Conservation (phyloP, 2,329 filamentous ascomycete genomes). For the Colletotrichum agaves region DNA sequence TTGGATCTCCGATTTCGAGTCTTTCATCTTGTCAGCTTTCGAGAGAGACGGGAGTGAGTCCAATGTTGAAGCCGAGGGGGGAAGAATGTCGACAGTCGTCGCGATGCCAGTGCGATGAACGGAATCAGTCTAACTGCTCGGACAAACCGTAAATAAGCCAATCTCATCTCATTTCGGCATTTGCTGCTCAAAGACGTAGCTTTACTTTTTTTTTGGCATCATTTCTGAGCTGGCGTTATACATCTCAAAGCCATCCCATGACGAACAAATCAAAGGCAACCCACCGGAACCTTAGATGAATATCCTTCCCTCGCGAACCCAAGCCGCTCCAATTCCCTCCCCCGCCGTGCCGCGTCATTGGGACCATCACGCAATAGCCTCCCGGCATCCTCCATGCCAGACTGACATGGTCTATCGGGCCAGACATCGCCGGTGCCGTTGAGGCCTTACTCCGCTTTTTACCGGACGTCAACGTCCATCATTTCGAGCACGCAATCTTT, state of each 20-base stretch:
- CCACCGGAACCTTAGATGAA: not conserved
- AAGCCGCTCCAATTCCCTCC: no score
- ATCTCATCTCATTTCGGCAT: conserved; percentile 12
- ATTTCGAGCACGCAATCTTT: conserved; percentile 27
- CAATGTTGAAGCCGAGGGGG: no score
- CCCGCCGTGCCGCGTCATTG: conserved; percentile 18
- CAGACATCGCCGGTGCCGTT: not conserved
- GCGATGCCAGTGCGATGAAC: not conserved
- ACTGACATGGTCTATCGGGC: not conserved
- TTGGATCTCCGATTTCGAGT: conserved; percentile 10
- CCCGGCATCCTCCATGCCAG: conserved; percentile 1
- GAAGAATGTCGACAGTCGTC: not conserved
- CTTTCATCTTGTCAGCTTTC: not conserved
- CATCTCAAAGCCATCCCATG: not conserved
- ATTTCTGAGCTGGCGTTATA: conserved; percentile 12
- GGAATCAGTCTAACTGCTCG: not conserved
- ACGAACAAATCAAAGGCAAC: not conserved
- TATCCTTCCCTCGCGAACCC: not conserved
- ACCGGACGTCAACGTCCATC: not conserved
- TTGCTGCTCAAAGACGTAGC: not conserved
- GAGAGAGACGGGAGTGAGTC: no score
- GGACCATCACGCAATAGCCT: conserved; percentile 27
- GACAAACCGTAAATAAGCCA: not conserved
- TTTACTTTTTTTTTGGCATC: conserved; percentile 20
- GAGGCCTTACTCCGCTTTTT: not conserved